A percentile compares a stretch with the other conserved stretches of the same genome.
phyloP scores from a whole-genome alignment of 768 basidiomycete genomes.

The Tremella fuciformis region DNA sequence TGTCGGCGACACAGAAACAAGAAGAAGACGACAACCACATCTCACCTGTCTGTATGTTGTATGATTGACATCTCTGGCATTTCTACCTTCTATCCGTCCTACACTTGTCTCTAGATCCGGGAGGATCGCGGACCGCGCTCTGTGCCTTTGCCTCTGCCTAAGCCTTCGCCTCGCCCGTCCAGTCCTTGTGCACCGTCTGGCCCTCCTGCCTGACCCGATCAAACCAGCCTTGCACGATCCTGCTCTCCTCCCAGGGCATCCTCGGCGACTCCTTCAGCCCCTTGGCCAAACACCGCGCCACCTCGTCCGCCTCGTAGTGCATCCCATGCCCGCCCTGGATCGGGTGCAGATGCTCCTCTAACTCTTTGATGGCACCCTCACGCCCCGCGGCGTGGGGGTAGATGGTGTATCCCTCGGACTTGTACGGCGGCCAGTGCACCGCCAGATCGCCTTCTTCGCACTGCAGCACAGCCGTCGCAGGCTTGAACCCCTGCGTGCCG shows the following conservation, averaged over 20 bases:
- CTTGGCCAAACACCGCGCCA: slow-evolving; percentile 70
- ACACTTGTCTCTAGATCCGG: too few relatives aligned
- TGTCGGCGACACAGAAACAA: too few relatives aligned
- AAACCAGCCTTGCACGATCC: slow-evolving; percentile 77
- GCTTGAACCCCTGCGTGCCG: slow-evolving; percentile 21
- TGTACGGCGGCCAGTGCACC: slow-evolving; percentile 54
- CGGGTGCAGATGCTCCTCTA: slow-evolving; percentile 56
- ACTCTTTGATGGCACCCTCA: slow-evolving; percentile 60
- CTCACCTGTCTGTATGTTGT: too few relatives aligned
- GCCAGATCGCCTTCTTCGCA: slow-evolving; percentile 70
- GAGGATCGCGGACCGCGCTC: too few relatives aligned
- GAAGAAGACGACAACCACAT: too few relatives aligned
- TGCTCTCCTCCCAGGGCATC: slow-evolving; percentile 76
- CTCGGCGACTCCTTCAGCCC: slow-evolving; percentile 69
- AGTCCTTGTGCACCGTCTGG: slow-evolving; percentile 57
- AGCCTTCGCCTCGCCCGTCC: slow-evolving; percentile 35
- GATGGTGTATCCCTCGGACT: slow-evolving; percentile 32
- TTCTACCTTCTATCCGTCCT: too few relatives aligned
- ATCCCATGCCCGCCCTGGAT: slow-evolving; percentile 61
- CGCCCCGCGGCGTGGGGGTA: slow-evolving; percentile 22
- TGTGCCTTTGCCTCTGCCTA: background rate
- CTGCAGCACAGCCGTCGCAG: slow-evolving; percentile 58
- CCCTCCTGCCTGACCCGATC: slow-evolving; percentile 73
- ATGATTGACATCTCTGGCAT: too few relatives aligned
- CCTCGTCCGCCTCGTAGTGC: slow-evolving; percentile 86